Percentiles rank a stretch among this genome's conserved stretches.
Conservation (phyloP, 2,329 filamentous ascomycete species). For the Colletotrichum camelliae region DNA sequence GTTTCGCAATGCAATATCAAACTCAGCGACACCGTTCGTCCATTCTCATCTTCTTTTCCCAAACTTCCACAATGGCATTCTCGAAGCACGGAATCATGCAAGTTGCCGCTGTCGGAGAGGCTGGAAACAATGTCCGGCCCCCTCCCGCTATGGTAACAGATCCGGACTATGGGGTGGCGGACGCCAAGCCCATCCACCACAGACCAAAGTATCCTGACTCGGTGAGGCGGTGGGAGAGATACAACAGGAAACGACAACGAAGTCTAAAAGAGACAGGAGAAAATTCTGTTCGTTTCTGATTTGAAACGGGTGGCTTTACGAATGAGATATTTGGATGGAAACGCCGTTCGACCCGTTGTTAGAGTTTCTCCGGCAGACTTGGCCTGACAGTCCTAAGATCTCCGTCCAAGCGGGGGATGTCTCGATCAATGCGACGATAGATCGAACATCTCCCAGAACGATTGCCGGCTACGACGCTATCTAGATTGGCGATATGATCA, state of each 20-base stretch:
- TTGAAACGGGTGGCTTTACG: constrained; percentile 7
- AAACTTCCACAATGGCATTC: not conserved
- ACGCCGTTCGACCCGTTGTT: not conserved
- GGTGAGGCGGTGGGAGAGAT: not conserved
- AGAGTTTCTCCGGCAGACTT: not conserved
- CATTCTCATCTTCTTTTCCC: not conserved
- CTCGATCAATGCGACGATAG: not conserved
- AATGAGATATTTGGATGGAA: not conserved
- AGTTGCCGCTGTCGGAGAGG: not conserved
- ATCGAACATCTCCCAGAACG: not conserved
- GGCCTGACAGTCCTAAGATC: constrained; percentile 4
- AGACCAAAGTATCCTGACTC: not conserved
- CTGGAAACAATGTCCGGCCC: not conserved
- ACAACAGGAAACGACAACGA: not conserved
- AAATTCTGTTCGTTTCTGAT: not conserved
- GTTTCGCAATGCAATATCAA: not conserved
- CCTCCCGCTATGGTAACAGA: not conserved
- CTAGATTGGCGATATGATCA: not conserved
- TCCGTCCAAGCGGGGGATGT: constrained; percentile 3
- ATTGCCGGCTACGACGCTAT: not conserved
- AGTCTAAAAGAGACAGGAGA: not conserved
- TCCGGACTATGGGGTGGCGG: not conserved
- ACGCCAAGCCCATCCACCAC: not conserved
- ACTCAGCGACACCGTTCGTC: not conserved
- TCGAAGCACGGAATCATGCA: not conserved